Evolutionary conservation across 768 basidiomycete species (phyloP), one percentile per base, ranked within the genome.

Genomic region (Mycena filopes): DNA sequence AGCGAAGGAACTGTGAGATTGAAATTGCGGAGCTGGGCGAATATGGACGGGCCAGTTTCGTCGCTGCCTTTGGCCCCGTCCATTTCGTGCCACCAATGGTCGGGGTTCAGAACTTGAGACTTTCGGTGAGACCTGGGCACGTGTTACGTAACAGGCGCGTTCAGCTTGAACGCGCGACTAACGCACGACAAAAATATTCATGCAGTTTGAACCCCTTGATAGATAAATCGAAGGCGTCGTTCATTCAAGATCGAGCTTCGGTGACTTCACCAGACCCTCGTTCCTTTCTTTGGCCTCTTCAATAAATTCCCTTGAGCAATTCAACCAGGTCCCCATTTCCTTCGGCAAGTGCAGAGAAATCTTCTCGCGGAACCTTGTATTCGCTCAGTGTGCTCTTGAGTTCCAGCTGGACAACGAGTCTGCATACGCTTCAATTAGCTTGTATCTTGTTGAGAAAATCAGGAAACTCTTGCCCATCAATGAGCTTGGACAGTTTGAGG

Each of bases 321-420:
- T 82, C 76, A 21, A 87, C 80, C 6, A 89, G 83, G 53, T 77
- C 79, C 4, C 77, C 77, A 38, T 71, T 11, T 82, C 84, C 40
- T 74, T 74, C 63, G 76, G 90, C 89, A 64, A 93, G 85, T 43
- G 74, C 79, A 10, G 79, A 72, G 5, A 91, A 58, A 67, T 92
- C 85, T 47, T 78, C 80, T 46, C 68, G 81, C 10, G 91, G 90
- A 2, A 93, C 89, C 2, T 86, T 86, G 77, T 91, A 91, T 21
- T 87, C 82, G 23, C 79, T 73, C 41, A 93, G 81, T 23, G 79
- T 86, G 11, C 84, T 84, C 60, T 86, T 82, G 43, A 94, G 74
- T 1, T 87, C 90, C 28, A 94, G 82, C 9, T 80, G 69, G 2
- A 73, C 76, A 16, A 94, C 87, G 16, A 94, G 83, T 51, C 91